Conservation (phyloP, 805 yeast species). For the Kluyveromyces lactis region DNA sequence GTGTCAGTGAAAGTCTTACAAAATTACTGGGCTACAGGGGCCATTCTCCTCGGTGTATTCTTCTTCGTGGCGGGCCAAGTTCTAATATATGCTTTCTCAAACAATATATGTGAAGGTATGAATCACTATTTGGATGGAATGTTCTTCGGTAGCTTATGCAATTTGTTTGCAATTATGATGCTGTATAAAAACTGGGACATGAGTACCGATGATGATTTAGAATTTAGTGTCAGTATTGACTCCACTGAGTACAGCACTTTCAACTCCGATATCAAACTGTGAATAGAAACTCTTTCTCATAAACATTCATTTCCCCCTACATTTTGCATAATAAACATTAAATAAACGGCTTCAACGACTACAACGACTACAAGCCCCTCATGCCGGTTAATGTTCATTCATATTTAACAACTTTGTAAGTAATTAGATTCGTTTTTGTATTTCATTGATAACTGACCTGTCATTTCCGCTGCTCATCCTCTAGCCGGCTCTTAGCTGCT, state of each 20-base stretch:
- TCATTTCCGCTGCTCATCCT: constrained; percentile 2
- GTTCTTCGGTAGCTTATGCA: constrained; percentile 75
- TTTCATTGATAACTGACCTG: no score
- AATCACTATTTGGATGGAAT: constrained; percentile 88
- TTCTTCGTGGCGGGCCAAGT: constrained; percentile 81
- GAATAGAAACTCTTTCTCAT: no score
- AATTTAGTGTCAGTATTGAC: constrained; percentile 64
- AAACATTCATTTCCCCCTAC: no score
- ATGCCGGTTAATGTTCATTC: no score
- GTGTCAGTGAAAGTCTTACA: constrained; percentile 60
- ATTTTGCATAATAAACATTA: no score
- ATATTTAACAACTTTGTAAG: no score
- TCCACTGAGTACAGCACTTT: constrained; percentile 33
- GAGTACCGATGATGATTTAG: constrained; percentile 90
- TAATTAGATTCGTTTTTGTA: no score
- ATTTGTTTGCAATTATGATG: constrained; percentile 85
- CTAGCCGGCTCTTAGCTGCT: constrained; percentile 20
- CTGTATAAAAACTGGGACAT: constrained; percentile 94
- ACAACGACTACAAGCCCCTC: no score
- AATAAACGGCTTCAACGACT: no score
- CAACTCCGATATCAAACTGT: background rate
- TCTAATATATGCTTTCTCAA: constrained; percentile 60
- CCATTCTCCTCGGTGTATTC: constrained; percentile 58
- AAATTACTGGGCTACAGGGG: constrained; percentile 86
- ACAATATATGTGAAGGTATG: constrained; percentile 55